Conservation (phyloP, 768 basidiomycete species). For the Mrakia frigida region DNA sequence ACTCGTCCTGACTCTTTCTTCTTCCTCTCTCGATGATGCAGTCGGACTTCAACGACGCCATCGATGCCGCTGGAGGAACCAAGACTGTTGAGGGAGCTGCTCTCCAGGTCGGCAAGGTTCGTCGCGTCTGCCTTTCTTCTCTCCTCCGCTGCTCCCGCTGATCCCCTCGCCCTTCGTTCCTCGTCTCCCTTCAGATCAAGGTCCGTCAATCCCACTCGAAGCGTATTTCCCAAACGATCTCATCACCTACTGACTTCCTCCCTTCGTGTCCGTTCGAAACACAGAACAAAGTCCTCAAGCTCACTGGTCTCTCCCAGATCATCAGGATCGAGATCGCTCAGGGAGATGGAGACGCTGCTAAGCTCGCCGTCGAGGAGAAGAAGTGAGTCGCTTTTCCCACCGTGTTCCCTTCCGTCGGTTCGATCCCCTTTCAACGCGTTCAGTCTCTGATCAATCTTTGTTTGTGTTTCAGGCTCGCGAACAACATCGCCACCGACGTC, state of each 20-base stretch:
- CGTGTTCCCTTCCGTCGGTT: not conserved
- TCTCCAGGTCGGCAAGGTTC: not conserved
- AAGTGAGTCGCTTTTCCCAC: not conserved
- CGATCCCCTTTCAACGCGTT: not conserved
- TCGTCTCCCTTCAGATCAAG: not conserved
- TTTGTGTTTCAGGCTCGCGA: not conserved
- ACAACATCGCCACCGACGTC: not conserved
- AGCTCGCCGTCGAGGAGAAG: not conserved
- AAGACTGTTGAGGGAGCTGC: not conserved
- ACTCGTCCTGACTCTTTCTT: not conserved
- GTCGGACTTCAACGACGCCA: not conserved
- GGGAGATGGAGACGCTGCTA: not conserved
- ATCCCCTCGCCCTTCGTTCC: not conserved
- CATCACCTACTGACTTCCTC: too few relatives aligned
- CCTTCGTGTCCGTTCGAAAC: not conserved
- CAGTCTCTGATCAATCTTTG: not conserved
- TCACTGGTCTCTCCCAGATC: not conserved
- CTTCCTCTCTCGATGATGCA: not conserved
- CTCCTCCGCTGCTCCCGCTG: not conserved
- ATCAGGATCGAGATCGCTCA: not conserved
- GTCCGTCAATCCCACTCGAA: not conserved
- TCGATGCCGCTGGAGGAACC: not conserved
- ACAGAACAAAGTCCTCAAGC: not conserved
- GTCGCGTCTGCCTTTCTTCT: not conserved
- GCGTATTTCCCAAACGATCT: too few relatives aligned